Conservation (phyloP, 2,329 filamentous ascomycete species). For the Aspergillus sp. region DNA sequence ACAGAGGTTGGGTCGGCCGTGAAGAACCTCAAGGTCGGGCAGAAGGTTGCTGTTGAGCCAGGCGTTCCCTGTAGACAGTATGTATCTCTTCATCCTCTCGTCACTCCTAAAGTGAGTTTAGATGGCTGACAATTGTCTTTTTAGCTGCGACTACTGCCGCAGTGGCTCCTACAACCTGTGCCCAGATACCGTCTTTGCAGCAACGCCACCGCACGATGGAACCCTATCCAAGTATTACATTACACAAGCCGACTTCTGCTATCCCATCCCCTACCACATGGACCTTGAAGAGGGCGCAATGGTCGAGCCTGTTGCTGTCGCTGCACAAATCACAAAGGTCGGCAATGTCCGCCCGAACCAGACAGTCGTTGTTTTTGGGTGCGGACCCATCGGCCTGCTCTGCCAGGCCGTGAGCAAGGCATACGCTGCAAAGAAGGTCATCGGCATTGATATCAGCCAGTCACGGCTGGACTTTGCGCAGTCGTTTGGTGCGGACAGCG, state of each 20-base stretch:
- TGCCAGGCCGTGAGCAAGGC: conserved; percentile 50
- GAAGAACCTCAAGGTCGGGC: conserved; percentile 23
- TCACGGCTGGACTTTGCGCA: conserved; percentile 45
- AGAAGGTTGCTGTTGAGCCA: conserved; percentile 26
- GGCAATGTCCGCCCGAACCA: conserved; percentile 43
- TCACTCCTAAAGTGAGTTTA: not conserved
- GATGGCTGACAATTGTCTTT: not conserved
- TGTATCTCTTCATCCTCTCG: not conserved
- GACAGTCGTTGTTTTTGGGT: conserved; percentile 51
- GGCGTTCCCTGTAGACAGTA: conserved; percentile 38
- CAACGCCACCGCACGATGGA: conserved; percentile 51
- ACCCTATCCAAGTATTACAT: conserved; percentile 53
- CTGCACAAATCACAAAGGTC: conserved; percentile 48
- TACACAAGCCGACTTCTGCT: conserved; percentile 49
- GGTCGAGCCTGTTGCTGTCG: conserved; percentile 55
- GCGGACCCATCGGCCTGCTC: conserved; percentile 51
- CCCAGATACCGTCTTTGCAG: conserved; percentile 43
- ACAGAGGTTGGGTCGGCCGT: conserved; percentile 22
- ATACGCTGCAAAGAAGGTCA: conserved; percentile 46
- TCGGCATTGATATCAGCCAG: conserved; percentile 49
- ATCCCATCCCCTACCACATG: conserved; percentile 47
- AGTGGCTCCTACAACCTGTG: conserved; percentile 2
- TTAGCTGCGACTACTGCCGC: conserved; percentile 7
- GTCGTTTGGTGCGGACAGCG: conserved; percentile 47
- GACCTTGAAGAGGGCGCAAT: conserved; percentile 53